phyloP scores from a whole-genome alignment of 2,329 filamentous ascomycete genomes.

The Colletotrichum scovillei region DNA sequence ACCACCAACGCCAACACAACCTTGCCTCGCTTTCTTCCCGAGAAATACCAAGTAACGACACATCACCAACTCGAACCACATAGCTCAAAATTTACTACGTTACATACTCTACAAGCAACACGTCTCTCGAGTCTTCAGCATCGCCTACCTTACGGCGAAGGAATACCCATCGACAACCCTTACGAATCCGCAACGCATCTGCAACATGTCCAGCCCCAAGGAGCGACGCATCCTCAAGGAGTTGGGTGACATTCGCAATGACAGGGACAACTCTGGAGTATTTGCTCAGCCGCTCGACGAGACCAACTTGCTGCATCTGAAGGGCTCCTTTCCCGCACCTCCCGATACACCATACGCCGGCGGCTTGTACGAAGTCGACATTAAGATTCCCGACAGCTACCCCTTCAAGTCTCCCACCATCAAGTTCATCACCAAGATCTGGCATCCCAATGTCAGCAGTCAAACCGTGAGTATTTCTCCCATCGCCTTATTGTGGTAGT shows the following conservation, averaged over 20 bases:
- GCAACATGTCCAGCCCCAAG: slow-evolving; percentile 59
- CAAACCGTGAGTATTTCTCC: slow-evolving; percentile 75
- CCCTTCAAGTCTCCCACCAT: slow-evolving; percentile 94
- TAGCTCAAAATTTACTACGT: not conserved
- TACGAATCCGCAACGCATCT: not conserved
- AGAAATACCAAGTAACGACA: too few species aligned
- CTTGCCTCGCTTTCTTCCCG: not conserved
- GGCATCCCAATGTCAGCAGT: slow-evolving; percentile 97
- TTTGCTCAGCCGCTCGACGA: slow-evolving; percentile 72
- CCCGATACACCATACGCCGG: slow-evolving; percentile 95
- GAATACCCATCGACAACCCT: not conserved
- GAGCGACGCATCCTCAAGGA: slow-evolving; percentile 78
- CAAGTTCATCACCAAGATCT: slow-evolving; percentile 92
- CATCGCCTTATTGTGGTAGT: not conserved
- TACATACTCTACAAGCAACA: not conserved
- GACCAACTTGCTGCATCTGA: slow-evolving; percentile 82
- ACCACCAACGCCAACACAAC: not conserved
- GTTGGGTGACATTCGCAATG: slow-evolving; percentile 78
- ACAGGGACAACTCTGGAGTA: slow-evolving; percentile 80
- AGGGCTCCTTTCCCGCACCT: slow-evolving; percentile 85
- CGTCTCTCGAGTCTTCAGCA: not conserved
- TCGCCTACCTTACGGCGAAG: not conserved
- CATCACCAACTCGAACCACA: not conserved
- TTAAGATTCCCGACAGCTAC: slow-evolving; percentile 88
- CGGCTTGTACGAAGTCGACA: slow-evolving; percentile 84